These are phyloP conservation scores for Fusarium neocosmosporiellum DNA, from an alignment of 2,329 filamentous ascomycete species.

Conservation along the genomic window DNA sequence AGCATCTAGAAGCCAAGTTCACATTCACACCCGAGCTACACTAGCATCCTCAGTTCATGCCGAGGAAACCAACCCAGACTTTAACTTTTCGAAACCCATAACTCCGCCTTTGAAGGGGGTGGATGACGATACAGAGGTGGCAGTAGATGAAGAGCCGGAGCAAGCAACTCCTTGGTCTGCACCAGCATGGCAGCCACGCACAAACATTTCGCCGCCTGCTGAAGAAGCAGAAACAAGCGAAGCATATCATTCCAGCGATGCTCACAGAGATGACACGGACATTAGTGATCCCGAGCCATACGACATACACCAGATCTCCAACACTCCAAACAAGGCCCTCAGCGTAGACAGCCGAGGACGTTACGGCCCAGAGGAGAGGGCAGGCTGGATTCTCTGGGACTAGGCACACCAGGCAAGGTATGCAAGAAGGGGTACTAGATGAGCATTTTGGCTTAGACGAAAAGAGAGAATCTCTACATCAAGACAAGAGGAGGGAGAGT, in stretches of 20 bases:
- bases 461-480: not conserved
- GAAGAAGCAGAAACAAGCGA: constrained; percentile 50
- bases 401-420: not conserved
- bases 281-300: constrained; percentile 49
- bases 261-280: constrained; percentile 47
- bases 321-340: constrained; percentile 4
- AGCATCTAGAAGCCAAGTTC: constrained; percentile 53
- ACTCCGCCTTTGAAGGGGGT: constrained; percentile 32
- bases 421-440: not conserved
- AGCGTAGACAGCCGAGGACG: constrained; percentile 4
- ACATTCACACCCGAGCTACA: constrained; percentile 43
- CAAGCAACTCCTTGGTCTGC: constrained; percentile 14
- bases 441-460: constrained; percentile 3
- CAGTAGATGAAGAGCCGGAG: constrained; percentile 13
- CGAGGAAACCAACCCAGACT: constrained; percentile 36
- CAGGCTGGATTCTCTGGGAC: constrained; percentile 41
- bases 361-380: constrained; percentile 24
- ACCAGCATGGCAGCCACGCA: constrained; percentile 13
- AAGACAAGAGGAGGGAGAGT: not conserved
- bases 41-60: constrained; percentile 23
- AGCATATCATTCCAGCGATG: constrained; percentile 47
- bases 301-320: constrained; percentile 29
- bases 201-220: constrained; percentile 36
- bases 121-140: not conserved
- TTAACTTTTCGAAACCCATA: constrained; percentile 53